These are phyloP conservation scores for Casaregolazyma lundiana DNA, from an alignment of 1,139 yeast genomes.

Conservation along the genomic window DNA sequence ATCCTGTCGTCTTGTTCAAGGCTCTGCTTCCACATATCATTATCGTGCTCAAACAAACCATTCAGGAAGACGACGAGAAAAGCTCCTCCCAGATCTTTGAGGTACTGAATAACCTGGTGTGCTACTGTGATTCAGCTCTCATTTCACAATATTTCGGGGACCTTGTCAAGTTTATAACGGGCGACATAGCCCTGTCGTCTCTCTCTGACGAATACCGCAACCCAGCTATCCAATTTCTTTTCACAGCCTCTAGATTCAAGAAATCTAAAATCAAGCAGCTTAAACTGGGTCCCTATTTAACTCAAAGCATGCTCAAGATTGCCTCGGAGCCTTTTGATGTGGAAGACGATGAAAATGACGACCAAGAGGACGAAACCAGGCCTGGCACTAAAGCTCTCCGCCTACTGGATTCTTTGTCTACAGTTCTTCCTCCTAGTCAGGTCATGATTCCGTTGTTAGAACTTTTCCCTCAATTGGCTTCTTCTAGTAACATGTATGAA, in stretches of 20 bases:
- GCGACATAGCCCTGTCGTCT: slow-evolving; percentile 63
- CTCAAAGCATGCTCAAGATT: slow-evolving; percentile 68
- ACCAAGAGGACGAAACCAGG: slow-evolving; percentile 84
- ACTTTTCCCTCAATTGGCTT: slow-evolving; percentile 57
- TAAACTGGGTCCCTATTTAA: slow-evolving; percentile 78
- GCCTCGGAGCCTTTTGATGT: slow-evolving; percentile 65
- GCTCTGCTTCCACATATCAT: slow-evolving; percentile 76
- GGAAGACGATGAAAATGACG: slow-evolving; percentile 72
- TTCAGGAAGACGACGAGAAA: slow-evolving; percentile 65
- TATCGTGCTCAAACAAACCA: slow-evolving; percentile 70
- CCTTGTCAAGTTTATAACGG: slow-evolving; percentile 64
- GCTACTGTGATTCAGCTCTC: slow-evolving; percentile 65
- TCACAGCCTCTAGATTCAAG: slow-evolving; percentile 71
- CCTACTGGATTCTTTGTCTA: slow-evolving; percentile 70
- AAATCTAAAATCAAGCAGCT: slow-evolving; percentile 48
- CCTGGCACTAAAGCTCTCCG: slow-evolving; percentile 79
- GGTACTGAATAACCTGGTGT: slow-evolving; percentile 72
- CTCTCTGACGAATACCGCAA: slow-evolving; percentile 79
- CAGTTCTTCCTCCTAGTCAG: slow-evolving; percentile 88
- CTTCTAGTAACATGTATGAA: slow-evolving; percentile 64
- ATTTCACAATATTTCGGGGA: slow-evolving; percentile 72
- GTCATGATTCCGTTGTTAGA: slow-evolving; percentile 77
- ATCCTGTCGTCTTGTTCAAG: slow-evolving; percentile 57
- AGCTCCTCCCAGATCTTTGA: slow-evolving; percentile 75
- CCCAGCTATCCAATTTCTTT: slow-evolving; percentile 80